Conservation (phyloP, 176 grass and related monocot genomes). For the Thinopyrum elongatum region DNA sequence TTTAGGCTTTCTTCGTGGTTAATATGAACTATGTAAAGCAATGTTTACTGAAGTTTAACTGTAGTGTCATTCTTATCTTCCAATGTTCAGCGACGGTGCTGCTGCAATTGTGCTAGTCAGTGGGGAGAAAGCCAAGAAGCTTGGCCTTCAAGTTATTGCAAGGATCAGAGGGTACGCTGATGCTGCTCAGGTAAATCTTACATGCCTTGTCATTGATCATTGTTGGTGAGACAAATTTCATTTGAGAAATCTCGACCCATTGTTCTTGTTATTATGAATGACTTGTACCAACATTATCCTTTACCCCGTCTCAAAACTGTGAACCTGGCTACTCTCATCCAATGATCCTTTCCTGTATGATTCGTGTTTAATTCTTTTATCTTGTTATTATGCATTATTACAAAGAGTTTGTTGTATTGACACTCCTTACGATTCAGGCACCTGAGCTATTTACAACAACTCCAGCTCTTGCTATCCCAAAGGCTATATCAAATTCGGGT, state of each 20-base stretch:
- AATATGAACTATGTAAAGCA: not conserved
- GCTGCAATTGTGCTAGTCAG: constrained; percentile 91
- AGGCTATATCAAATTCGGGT: constrained; percentile 78
- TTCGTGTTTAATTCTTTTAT: constrained; percentile 1
- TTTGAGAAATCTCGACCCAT: not conserved
- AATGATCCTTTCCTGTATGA: not conserved
- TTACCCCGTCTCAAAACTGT: not conserved
- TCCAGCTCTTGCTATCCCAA: constrained; percentile 93
- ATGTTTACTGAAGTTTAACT: constrained; percentile 2
- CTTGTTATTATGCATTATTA: not conserved
- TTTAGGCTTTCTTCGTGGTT: not conserved
- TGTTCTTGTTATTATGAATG: not conserved
- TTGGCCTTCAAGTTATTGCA: constrained; percentile 82
- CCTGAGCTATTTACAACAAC: constrained; percentile 89
- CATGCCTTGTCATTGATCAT: not conserved
- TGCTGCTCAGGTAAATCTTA: constrained; percentile 75
- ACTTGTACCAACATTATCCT: not conserved
- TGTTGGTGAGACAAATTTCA: not conserved
- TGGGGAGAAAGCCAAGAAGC: constrained; percentile 69
- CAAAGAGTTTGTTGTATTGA: not conserved
- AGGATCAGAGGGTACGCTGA: constrained; percentile 86
- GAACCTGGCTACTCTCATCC: not conserved
- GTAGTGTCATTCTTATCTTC: constrained; percentile 24
- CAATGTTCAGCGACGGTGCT: constrained; percentile 70
- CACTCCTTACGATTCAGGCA: constrained; percentile 48